phyloP scores from a whole-genome alignment of 768 basidiomycete genomes.

The Chalciporus chontae region DNA sequence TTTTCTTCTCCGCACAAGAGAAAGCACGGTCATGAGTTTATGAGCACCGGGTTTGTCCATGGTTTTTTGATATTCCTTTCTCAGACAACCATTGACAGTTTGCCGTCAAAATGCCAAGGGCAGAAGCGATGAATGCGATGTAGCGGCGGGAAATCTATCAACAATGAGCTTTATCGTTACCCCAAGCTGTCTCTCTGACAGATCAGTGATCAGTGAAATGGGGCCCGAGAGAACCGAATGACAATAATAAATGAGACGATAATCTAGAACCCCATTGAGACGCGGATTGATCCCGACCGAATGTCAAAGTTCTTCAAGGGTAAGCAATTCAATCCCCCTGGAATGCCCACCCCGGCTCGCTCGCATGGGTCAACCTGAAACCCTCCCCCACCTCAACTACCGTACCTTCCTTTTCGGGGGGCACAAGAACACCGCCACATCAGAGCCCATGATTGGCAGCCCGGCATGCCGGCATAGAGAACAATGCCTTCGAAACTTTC shows the following conservation, averaged over 20 bases:
- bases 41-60: no score
- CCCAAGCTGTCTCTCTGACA: neutral
- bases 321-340: neutral
- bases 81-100: slow-evolving; percentile 19
- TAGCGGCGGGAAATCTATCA: slow-evolving; percentile 12
- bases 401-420: slow-evolving; percentile 31
- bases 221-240: no score
- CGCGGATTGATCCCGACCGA: neutral
- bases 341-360: neutral
- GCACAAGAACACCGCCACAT: slow-evolving; percentile 11
- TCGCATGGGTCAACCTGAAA: neutral
- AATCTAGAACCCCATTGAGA: no score
- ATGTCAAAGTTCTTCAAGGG: neutral
- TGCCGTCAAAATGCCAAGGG: slow-evolving; percentile 26
- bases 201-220: no score
- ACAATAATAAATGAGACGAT: no score
- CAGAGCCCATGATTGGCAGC: slow-evolving; percentile 20
- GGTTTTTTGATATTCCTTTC: neutral
- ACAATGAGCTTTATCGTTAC: slow-evolving; percentile 27
- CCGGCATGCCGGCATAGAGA: slow-evolving; percentile 27
- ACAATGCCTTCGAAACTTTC: slow-evolving; percentile 40
- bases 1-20: neutral
- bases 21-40: neutral
- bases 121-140: slow-evolving; percentile 3
- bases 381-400: slow-evolving; percentile 8